Base-by-base conservation (phyloP, 805 yeast genomes). In the Ogataea nonfermentans region DNA sequence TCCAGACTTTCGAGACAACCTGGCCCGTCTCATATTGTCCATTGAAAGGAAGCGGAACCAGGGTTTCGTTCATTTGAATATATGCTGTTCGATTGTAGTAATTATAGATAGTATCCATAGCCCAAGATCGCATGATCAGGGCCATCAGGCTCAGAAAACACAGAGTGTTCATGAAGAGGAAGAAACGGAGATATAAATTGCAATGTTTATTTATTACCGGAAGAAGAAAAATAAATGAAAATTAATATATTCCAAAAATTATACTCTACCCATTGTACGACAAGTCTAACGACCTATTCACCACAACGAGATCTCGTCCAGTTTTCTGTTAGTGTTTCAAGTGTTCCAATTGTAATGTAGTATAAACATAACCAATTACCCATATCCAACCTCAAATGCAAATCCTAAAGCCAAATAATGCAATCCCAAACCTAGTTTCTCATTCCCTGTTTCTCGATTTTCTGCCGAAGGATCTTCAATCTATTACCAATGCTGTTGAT, bases 401-500 rank as follows among this genome's bases (percentile, higher is more conserved):
- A 37, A 37, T 31, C 23, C 22, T 32, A 25, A 26, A 37, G 41
- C 41, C 36, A 37, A 30, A 31, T n/a, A 12, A 29, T 35, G 39
- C 39, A 35, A 35, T 16, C 39, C 41, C 9, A 12, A 15, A 11
- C 35, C 34, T 39, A 39, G 29, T 25, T 45, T 23, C 47, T 32
- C 14, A 40, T 40, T 9, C 48, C 47, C 37, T 52, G 54, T 35
- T 49, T 50, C 37, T 63, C 64, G 37, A 82, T 55, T 69, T 82
- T 87, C 54, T 68, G 71, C 59, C 82, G 74, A 55, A 90, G 70
- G 9, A 82, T 78, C n/a, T 76, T 72, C 51, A 91, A 69, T 47
- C 98, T 71, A 50, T 79, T 82, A 11, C 91, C 86, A 48, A 91
- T 88, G 60, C 95, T 83, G 40, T 77, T 76, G 49, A 89, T 82